Conservation (phyloP, 108 stramenopile species). For the Cylindrotheca fusiformis region DNA sequence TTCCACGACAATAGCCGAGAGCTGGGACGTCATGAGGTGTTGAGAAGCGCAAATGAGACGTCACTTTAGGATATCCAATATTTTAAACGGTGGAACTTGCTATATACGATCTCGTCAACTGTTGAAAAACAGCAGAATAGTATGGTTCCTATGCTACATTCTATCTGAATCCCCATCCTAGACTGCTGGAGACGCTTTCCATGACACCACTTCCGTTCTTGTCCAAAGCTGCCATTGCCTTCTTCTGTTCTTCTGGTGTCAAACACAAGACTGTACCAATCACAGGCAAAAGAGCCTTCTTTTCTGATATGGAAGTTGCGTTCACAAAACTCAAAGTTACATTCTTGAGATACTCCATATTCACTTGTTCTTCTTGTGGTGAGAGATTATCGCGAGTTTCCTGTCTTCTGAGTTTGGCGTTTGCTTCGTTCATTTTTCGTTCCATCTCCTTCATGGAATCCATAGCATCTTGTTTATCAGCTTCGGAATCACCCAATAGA, state of each 20-base stretch:
- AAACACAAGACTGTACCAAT: constrained; percentile 80
- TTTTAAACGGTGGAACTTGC: too few species aligned
- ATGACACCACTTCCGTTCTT: constrained; percentile 33
- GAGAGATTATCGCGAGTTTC: constrained; percentile 45
- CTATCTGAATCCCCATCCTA: constrained; percentile 9
- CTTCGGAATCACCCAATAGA: constrained; percentile 72
- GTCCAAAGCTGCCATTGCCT: constrained; percentile 57
- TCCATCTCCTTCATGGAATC: constrained; percentile 74
- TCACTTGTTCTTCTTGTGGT: constrained; percentile 43
- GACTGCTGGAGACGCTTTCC: constrained; percentile 24
- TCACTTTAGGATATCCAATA: too few species aligned
- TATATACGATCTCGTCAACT: too few species aligned
- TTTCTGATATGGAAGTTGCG: constrained; percentile 62
- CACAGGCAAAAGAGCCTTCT: constrained; percentile 74
- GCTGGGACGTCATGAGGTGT: too few species aligned
- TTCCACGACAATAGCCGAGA: too few species aligned
- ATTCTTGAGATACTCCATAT: constrained; percentile 87
- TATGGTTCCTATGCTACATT: too few species aligned
- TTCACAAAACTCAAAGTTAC: constrained; percentile 81
- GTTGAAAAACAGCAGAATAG: too few species aligned
- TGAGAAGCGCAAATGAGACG: too few species aligned
- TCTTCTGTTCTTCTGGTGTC: constrained; percentile 68
- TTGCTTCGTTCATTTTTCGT: constrained; percentile 65
- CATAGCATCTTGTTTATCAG: constrained; percentile 67
- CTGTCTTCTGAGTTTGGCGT: constrained; percentile 54